Conservation (phyloP, 2,329 filamentous ascomycete genomes). For the Hymenoscyphus salicellus region DNA sequence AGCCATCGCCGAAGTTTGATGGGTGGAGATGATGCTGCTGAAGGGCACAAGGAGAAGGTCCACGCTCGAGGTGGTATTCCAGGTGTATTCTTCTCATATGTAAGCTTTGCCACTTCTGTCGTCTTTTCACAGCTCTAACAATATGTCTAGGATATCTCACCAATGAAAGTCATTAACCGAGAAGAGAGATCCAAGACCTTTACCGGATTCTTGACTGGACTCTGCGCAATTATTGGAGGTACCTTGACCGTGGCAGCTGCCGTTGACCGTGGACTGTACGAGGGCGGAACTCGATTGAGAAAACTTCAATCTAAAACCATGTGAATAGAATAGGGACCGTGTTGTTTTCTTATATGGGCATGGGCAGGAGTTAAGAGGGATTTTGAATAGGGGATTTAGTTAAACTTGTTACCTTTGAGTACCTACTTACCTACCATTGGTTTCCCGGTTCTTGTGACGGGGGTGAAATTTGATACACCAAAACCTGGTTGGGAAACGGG, state of each 20-base stretch:
- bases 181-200: slow-evolving; percentile 88
- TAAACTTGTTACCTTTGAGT: not conserved
- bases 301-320: slow-evolving; percentile 72
- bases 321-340: slow-evolving; percentile 32
- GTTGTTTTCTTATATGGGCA: slow-evolving; percentile 16
- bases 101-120: slow-evolving; percentile 47
- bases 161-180: slow-evolving; percentile 98
- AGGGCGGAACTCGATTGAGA: slow-evolving; percentile 79
- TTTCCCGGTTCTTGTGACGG: not conserved
- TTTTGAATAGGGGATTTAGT: not conserved
- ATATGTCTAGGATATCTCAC: slow-evolving; percentile 76
- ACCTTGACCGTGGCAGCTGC: slow-evolving; percentile 95
- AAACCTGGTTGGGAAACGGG: not conserved
- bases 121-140: slow-evolving; percentile 25
- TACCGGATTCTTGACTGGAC: slow-evolving; percentile 84
- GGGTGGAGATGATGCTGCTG: slow-evolving; percentile 79
- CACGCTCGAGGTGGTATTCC: slow-evolving; percentile 91
- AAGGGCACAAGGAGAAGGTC: slow-evolving; percentile 87
- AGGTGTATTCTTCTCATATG: slow-evolving; percentile 97
- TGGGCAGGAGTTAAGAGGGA: slow-evolving; percentile 29
- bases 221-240: slow-evolving; percentile 92
- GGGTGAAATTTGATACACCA: too few species aligned
- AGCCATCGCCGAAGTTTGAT: slow-evolving; percentile 86
- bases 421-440: not conserved
- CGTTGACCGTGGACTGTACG: slow-evolving; percentile 85